Base-by-base conservation (phyloP, 2,329 filamentous ascomycete genomes). In the Fusarium torreyae region DNA sequence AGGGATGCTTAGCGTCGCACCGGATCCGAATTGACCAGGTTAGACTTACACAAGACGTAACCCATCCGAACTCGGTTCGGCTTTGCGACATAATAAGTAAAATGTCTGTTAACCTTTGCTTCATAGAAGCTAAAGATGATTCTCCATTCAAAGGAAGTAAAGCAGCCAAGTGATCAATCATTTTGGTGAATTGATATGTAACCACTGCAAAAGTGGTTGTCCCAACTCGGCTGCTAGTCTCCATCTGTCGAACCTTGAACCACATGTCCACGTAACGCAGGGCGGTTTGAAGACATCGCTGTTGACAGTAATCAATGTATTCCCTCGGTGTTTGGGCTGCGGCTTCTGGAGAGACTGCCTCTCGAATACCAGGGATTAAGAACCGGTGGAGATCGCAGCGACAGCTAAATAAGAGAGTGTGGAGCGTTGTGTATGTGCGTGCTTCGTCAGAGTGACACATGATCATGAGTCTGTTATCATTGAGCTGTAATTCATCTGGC, bases 381-480 rank as follows among this genome's bases (percentile, higher is more conserved):
- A 77, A 76, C 0, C 75, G 68, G 11, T 75, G 73, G 0, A 77
- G 58, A 20, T 77, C 74, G 20, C 74, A 76, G 4, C 69, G 66
- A 14, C 66, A 72, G 1, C 67, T 69, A 14, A 72, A 55, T 1
- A 74, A 7, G 0, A 67, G 11, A 0, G 68, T 70, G 28, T 77
- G 75, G 0, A 77, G 44, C 0, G 60, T 55, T 0, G 68, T 61
- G 15, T 77, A 77, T 2, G 63, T 53, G 1, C 57, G 53, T 5
- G 70, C 61, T 11, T 76, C 74, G 0, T 63, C 57, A 0, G 75
- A 75, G 3, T 77, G 74, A 10, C 63, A 68, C 71, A 74, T 75
- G 7, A 76, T 66, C 46, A 71, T 66, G 0, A 77, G 46, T 4
- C 68, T 62, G 7, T 65, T 67, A 0, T 61, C 33, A 0, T 48